Base-by-base conservation (phyloP, 352 stramenopile species). In the Phytophthora sp. region DNA sequence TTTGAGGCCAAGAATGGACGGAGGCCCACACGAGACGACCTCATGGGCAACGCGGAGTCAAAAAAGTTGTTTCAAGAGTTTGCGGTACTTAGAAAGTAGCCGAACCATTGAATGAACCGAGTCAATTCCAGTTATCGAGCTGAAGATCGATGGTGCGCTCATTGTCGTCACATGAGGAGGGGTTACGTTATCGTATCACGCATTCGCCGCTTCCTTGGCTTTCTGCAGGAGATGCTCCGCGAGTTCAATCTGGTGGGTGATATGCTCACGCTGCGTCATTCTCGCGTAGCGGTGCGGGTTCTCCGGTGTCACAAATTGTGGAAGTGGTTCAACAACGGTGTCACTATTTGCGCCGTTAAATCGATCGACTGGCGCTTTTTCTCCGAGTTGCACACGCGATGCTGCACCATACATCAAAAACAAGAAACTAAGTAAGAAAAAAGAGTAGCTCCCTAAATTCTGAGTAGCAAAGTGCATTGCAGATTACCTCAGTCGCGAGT, bases 291-390 rank as follows among this genome's bases (percentile, higher is more conserved):
- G 88, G 6, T 75, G 44, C 4, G 86, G 84, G 24, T 79, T 84
- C 11, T 66, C 41, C 0, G 61, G 54, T 2, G 81, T 79, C 12
- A 91, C 76, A 45, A 95, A 95, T 9, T 52, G 35, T 3, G 83
- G 58, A 11, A 95, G 71, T 15, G 86, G 82, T 35, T 79, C 82
- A 9, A 95, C 76, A 36, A 91, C 57, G 0, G 86, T 91, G 47
- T 93, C 79, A 13, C 84, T 82, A 31, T 92, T 79, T 0, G 86
- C 77, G 26, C 84, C 86, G 49, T 93, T 92, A 72, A 95, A 95
- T 11, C 86, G 84, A 93, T 93, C 3, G 86, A 93, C 56, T 93
- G 83, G 4, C 86, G 84, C 69, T 91, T 89, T 49, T 84, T 79
- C 30, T 86, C 72, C 15, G 78, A 80, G 70, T 90, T 92, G 51